Evolutionary conservation across 768 basidiomycete species (phyloP), one percentile per base, ranked within the genome.

Genomic region (Phallus indusiatus): DNA sequence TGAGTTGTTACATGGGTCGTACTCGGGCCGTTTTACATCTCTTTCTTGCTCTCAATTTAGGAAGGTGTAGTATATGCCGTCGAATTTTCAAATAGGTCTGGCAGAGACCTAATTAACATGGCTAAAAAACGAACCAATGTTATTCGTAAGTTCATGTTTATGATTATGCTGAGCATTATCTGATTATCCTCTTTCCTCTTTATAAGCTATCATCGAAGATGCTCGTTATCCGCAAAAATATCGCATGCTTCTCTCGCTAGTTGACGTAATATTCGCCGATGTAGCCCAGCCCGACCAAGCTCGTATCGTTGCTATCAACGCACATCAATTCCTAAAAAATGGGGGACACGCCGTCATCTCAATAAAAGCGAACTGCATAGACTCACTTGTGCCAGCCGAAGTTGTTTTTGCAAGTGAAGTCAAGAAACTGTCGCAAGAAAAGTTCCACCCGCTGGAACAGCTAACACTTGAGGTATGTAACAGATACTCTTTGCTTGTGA

Each of bases 111-210:
- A 62, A 96, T 99, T 66, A 90, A 89, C 75, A 99, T 98, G 96
- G 95, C 96, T 35, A 97, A 98, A 76, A 97, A 96, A 76, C 82
- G 96, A 61, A 98, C 96, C 64, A 99, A 98, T 72, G 93, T 98
- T 64, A 95, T 98, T 68, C 96, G 93, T 95, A 74, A 60, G 89
- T 79, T 2, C 14, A 42, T 14, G n/a, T 34, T 50, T 36, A 53
- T 6, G n/a, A 1, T 11, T 14, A 17, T 21, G 6, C 50, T 36
- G 17, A n/a, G 14, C 12, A 42, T 42, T 10, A 42, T 42, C 18
- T 34, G 22, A 14, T 22, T 8, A 21, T 34, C 6, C 28, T 24
- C 20, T 53, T 18, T n/a, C n/a, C n/a, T n/a, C n/a, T 53, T 54
- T 20, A 64, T 5, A 55, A 93, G 90, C 95, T 46, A 99, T 99